phyloP scores from a whole-genome alignment of 257 asterid genomes.

The Salvia splendens region DNA sequence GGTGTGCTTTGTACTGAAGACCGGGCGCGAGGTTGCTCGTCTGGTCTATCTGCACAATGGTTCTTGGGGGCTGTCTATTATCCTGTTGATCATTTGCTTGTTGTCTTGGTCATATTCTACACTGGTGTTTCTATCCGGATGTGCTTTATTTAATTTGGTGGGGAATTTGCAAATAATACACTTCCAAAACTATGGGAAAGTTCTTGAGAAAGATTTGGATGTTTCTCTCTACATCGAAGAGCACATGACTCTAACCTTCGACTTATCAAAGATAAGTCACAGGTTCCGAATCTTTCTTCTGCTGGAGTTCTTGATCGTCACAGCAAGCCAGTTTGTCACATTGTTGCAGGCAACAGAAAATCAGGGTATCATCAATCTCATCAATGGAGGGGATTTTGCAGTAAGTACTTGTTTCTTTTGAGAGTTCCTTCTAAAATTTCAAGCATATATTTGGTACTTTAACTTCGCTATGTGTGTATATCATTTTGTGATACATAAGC shows the following conservation, averaged over 20 bases:
- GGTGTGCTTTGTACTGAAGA: constrained; percentile 63
- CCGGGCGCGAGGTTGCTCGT: constrained; percentile 65
- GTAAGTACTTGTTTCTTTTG: constrained; percentile 42
- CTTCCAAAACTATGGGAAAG: constrained; percentile 70
- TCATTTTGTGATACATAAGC: background rate
- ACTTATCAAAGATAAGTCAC: constrained; percentile 82
- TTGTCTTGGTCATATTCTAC: constrained; percentile 75
- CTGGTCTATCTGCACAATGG: constrained; percentile 53
- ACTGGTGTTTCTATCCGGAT: constrained; percentile 64
- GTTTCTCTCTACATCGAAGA: constrained; percentile 73
- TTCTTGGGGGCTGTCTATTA: constrained; percentile 52
- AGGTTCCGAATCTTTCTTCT: constrained; percentile 78
- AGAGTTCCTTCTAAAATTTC: background rate
- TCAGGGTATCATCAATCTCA: constrained; percentile 60
- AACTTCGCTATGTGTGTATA: background rate
- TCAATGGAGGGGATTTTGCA: constrained; percentile 83
- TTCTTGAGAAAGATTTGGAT: constrained; percentile 74
- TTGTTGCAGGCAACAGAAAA: constrained; percentile 71
- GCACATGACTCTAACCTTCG: constrained; percentile 63
- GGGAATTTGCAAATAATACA: constrained; percentile 78
- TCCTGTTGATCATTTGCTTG: constrained; percentile 48
- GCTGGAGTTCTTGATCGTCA: constrained; percentile 63
- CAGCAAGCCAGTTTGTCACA: constrained; percentile 67
- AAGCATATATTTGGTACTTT: constrained; percentile 2
- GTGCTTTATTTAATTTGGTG: constrained; percentile 68